phyloP scores from a whole-genome alignment of 305 asterid genomes.

The Andrographis paniculata region DNA sequence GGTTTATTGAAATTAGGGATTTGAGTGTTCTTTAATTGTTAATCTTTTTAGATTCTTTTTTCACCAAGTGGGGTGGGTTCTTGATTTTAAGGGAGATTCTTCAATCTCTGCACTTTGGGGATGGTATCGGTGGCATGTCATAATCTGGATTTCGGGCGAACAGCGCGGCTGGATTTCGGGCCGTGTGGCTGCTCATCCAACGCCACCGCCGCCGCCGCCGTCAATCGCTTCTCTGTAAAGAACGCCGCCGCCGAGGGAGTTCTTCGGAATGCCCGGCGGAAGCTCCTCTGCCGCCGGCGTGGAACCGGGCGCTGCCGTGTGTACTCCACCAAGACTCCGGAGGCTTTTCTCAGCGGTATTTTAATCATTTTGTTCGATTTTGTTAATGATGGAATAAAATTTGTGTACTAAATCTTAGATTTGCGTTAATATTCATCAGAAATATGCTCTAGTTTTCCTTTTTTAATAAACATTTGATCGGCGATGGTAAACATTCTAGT shows the following conservation, averaged over 20 bases:
- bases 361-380: background rate
- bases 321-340: slow-evolving; percentile 60
- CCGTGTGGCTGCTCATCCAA: slow-evolving; percentile 70
- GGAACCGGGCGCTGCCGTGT: slow-evolving; percentile 48
- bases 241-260: slow-evolving; percentile 27
- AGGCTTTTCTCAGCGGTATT: slow-evolving; percentile 51
- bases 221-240: slow-evolving; percentile 21
- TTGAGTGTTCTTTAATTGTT: too few relatives aligned
- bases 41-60: too few relatives aligned
- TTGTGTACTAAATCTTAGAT: too few relatives aligned
- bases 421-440: too few relatives aligned
- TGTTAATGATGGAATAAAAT: background rate
- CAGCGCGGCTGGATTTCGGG: slow-evolving; percentile 41
- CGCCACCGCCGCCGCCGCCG: too few relatives aligned
- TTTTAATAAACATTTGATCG: too few relatives aligned
- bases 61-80: too few relatives aligned
- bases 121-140: background rate
- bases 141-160: slow-evolving; percentile 58
- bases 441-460: too few relatives aligned
- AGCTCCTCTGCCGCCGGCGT: slow-evolving; percentile 41
- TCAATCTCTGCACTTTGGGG: too few relatives aligned
- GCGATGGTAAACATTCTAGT: too few relatives aligned
- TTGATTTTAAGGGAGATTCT: too few relatives aligned
- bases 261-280: slow-evolving; percentile 36
- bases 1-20: too few relatives aligned